These are phyloP conservation scores for Halenospora varia DNA, from an alignment of 495 filamentous ascomycete genomes.

Conservation along the genomic window DNA sequence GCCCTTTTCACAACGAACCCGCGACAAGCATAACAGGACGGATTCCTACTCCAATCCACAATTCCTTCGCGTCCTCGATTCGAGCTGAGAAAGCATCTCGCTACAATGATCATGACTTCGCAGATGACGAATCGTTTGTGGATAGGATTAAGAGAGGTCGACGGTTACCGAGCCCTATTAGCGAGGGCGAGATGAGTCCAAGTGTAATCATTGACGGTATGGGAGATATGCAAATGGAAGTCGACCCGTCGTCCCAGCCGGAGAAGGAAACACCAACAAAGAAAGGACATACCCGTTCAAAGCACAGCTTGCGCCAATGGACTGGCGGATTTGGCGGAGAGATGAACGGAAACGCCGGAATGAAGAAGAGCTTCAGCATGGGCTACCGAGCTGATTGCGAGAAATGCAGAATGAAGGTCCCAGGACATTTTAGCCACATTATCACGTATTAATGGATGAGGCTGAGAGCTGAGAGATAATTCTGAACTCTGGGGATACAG, in stretches of 20 bases:
- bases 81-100: constrained; percentile 13
- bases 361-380: constrained; percentile 73
- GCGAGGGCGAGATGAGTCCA: constrained; percentile 25
- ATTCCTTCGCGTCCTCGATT: constrained; percentile 22
- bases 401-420: constrained; percentile 74
- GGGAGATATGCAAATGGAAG: constrained; percentile 28
- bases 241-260: constrained; percentile 9
- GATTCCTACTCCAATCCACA: constrained; percentile 29
- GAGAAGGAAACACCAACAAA: constrained; percentile 20
- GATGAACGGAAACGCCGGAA: constrained; percentile 16
- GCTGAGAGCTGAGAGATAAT: background rate
- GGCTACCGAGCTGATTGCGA: constrained; percentile 84
- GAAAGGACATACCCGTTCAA: constrained; percentile 27
- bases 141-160: constrained; percentile 18
- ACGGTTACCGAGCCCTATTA: constrained; percentile 27
- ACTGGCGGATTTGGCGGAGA: constrained; percentile 14
- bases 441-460: constrained; percentile 31
- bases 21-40: constrained; percentile 20
- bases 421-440: constrained; percentile 87
- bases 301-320: constrained; percentile 26
- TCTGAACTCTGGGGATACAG: too few species aligned
- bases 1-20: constrained; percentile 20
- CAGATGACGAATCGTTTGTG: constrained; percentile 22
- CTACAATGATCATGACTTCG: constrained; percentile 13
- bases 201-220: constrained; percentile 24